These are phyloP conservation scores for Leccinum pellstonianum DNA, from an alignment of 768 basidiomycete genomes.

Conservation along the genomic window DNA sequence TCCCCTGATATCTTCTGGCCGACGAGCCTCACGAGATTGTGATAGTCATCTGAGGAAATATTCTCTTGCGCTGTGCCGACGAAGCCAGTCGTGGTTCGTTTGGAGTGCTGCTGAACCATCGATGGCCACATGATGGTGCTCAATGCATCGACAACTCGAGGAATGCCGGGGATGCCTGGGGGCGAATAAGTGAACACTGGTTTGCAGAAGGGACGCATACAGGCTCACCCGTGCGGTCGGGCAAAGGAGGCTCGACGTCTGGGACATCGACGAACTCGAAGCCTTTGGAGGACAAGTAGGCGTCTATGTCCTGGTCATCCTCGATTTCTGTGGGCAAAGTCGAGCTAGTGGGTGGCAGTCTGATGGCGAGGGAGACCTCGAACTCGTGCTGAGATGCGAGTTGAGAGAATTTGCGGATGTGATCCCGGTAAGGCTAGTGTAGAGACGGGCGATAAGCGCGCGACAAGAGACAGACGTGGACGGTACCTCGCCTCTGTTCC, in stretches of 20 bases:
- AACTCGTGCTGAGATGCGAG: slow-evolving; percentile 53
- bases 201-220: not conserved
- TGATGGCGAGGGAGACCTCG: slow-evolving; percentile 72
- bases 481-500: slow-evolving; percentile 61
- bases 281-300: slow-evolving; percentile 62
- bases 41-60: slow-evolving; percentile 19
- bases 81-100: not conserved
- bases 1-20: slow-evolving; percentile 23
- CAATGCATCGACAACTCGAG: slow-evolving; percentile 73
- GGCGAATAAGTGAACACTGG: not conserved
- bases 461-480: not conserved
- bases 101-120: slow-evolving; percentile 41
- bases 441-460: slow-evolving; percentile 9
- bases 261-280: slow-evolving; percentile 71
- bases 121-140: slow-evolving; percentile 91
- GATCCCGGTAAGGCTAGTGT: slow-evolving; percentile 64
- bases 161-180: slow-evolving; percentile 53
- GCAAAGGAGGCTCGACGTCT: slow-evolving; percentile 5
- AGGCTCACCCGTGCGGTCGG: slow-evolving; percentile 20
- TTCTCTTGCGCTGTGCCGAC: not conserved
- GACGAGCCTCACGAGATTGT: slow-evolving; percentile 23
- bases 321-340: slow-evolving; percentile 32
- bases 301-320: slow-evolving; percentile 59
- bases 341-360: slow-evolving; percentile 36
- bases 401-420: slow-evolving; percentile 49